Evolutionary conservation across 495 filamentous ascomycete genomes (phyloP), one percentile per base, ranked within the genome.

Genomic region (Lophiostoma macrostomum): DNA sequence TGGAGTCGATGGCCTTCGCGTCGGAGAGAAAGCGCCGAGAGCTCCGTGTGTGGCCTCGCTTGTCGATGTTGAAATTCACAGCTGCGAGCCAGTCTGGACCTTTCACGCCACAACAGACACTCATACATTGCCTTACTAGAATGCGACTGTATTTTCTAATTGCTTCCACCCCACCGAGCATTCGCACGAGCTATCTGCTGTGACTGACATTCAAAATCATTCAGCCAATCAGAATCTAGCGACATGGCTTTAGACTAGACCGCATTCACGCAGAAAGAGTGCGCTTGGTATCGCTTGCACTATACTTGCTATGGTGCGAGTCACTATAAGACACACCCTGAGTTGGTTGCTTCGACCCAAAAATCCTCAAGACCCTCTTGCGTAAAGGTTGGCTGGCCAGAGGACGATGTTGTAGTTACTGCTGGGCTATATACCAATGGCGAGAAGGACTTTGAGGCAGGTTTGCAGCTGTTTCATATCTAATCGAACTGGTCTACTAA

Each of bases 321-420:
- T n/a, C n/a, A 3, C 67, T 65, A 32, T 66, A 78, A 8, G 73
- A 78, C 18, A 81, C 70, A 44, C 85, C 81, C 69, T 84, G 82
- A 39, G 85, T 75, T 0, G 82, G 84, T n/a, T n/a, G n/a, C n/a
- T n/a, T n/a, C 74, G 32, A 83, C 59, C 63, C 82, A 86, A 66
- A 86, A 84, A 23, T 69, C 61, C 5, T 79, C 76, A 16, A 76
- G 64, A 0, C 82, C 82, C 18, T 71, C 59, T 44, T 80, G 67
- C 5, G 68, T 58, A 58, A 83, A 74, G 11, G 72, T 74, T 1
- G 69, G 68, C 22, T 1, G 69, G 68, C 22, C 69, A 58, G 12
- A 85, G 63, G 13, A 75, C 71, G 60, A 78, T 73, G 66, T 77
- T 82, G 70, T 76, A 85, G 64, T 75, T 74, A 34, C 61, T 52